Conservation (phyloP, 2,329 filamentous ascomycete species). For the Colletotrichum tamarilloi region DNA sequence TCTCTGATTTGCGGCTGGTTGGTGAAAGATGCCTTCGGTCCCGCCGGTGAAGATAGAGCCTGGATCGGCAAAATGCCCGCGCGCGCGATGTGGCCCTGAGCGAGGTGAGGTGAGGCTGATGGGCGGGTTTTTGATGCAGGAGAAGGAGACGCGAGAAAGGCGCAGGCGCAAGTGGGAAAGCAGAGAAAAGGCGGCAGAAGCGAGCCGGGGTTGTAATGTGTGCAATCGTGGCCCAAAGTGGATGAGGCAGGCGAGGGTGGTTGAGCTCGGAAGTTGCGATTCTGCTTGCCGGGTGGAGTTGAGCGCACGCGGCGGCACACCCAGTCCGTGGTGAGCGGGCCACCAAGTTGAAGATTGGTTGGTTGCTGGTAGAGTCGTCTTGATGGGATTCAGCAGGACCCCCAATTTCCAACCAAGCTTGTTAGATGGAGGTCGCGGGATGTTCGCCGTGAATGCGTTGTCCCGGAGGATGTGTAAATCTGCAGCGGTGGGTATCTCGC, state of each 20-base stretch:
- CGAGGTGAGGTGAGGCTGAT: neutral
- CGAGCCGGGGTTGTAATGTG: constrained; percentile 19
- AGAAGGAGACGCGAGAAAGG: constrained; percentile 12
- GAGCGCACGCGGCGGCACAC: constrained; percentile 26
- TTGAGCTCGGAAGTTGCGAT: constrained; percentile 28
- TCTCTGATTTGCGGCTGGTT: neutral
- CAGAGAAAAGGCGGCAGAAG: constrained; percentile 25
- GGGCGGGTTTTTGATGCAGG: constrained; percentile 14
- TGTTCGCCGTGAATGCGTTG: constrained; percentile 12
- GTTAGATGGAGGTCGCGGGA: neutral
- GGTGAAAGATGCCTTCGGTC: neutral
- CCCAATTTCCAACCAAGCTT: constrained; percentile 1
- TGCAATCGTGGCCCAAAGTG: constrained; percentile 24
- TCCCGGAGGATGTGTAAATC: constrained; percentile 14
- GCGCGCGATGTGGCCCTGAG: neutral
- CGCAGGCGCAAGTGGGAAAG: constrained; percentile 10
- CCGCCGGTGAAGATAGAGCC: constrained; percentile 12
- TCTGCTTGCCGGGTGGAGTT: constrained; percentile 29
- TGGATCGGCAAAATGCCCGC: constrained; percentile 3
- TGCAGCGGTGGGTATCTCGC: constrained; percentile 10
- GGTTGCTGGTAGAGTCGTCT: constrained; percentile 6
- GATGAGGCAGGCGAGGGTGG: constrained; percentile 27
- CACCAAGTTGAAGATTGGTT: neutral
- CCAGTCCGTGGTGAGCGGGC: constrained; percentile 13
- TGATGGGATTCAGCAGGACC: constrained; percentile 6